Evolutionary conservation across 192 early-diverging fungal genomes (phyloP), one percentile per base, ranked within the genome.

Genomic region (Coemansia sp.): DNA sequence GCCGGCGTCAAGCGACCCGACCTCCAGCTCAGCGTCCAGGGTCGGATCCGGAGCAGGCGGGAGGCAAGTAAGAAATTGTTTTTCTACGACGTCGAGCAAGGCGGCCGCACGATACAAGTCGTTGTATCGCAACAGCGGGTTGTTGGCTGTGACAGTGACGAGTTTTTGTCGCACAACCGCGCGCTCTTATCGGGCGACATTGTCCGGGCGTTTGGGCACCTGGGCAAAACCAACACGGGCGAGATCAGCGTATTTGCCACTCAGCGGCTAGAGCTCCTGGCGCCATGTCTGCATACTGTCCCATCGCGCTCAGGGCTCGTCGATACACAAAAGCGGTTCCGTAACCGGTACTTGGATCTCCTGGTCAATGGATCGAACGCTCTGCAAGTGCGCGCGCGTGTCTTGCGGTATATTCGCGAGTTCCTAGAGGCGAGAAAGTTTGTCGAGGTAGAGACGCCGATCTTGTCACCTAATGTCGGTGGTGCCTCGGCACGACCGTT

Each of bases 401-500:
- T 89, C 34, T 84, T 94, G 37, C 75, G 75, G 71, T 85, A 82
- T 63, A 85, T 94, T 9, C 86, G 93, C 7, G 14, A 64, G 10
- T 94, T 87, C 64, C 71, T 95, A 11, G 86, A 90, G 50, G 46
- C 63, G 29, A 78, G 88, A 4, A 82, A 75, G 9, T 95, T 95
- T 75, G 51, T 92, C 9, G 94, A 95, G 68, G 92, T 94, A 0
- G 94, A 95, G 67, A 95, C 94, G 10, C 94, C 94, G 0, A 78
- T 94, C 17, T 74, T 95, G 17, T 89, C 88, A 2, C 70, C 88
- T 0, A 84, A 87, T 15, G 89, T 87, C 4, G 93, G 93, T 21
- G 94, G 94, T 23, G 94, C 94, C 2, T 90, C 88, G 63, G 94
- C 94, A 7, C 81, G 84, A 63, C 94, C 94, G 11, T 95, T 95